Conservation (phyloP, 2,329 filamentous ascomycete species). For the Penicillium digitatum region DNA sequence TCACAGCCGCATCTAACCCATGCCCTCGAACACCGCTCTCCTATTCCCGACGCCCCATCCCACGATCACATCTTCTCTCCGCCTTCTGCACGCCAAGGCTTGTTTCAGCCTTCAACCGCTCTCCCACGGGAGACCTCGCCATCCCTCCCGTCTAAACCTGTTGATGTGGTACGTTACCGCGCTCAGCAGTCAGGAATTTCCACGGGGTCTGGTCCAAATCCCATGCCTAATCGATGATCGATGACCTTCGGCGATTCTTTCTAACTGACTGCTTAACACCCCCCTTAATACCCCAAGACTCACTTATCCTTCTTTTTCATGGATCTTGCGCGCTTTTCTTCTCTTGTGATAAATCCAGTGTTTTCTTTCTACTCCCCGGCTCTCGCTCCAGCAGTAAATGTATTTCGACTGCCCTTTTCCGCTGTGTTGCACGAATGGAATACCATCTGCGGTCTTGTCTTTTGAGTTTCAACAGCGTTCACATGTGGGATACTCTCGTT, state of each 20-base stretch:
- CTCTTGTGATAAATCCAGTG: slow-evolving; percentile 17
- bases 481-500: slow-evolving; percentile 13
- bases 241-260: neutral
- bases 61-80: slow-evolving; percentile 35
- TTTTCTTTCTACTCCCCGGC: slow-evolving; percentile 6
- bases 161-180: slow-evolving; percentile 30
- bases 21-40: slow-evolving; percentile 28
- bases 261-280: neutral
- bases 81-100: slow-evolving; percentile 32
- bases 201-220: slow-evolving; percentile 29
- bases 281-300: slow-evolving; percentile 6
- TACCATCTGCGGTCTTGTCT: neutral
- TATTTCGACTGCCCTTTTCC: slow-evolving; percentile 16
- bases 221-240: slow-evolving; percentile 33
- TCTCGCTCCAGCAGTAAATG: slow-evolving; percentile 14
- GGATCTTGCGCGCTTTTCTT: slow-evolving; percentile 8
- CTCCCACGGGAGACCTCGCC: slow-evolving; percentile 33
- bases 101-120: slow-evolving; percentile 30
- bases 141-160: slow-evolving; percentile 29
- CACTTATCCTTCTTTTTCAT: neutral
- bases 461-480: slow-evolving; percentile 9
- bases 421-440: slow-evolving; percentile 8
- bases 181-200: slow-evolving; percentile 28
- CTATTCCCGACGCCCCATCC: slow-evolving; percentile 15
- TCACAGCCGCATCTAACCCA: slow-evolving; percentile 29